These are phyloP conservation scores for Rusavskia elegans DNA, from an alignment of 495 filamentous ascomycete species.

Conservation along the genomic window DNA sequence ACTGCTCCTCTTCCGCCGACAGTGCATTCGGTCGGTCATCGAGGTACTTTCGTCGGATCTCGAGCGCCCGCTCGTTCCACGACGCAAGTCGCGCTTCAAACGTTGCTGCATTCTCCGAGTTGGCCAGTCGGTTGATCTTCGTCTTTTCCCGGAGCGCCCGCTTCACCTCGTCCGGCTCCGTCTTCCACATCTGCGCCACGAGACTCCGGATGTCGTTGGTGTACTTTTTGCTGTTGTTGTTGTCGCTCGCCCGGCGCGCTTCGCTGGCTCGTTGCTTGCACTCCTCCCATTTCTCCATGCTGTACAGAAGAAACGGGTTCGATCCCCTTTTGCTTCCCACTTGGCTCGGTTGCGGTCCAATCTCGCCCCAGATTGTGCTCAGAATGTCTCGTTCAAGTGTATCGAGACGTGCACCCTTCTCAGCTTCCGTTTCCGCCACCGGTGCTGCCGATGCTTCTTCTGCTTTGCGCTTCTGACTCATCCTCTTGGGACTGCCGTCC, in stretches of 20 bases:
- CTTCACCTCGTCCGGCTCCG: conserved; percentile 48
- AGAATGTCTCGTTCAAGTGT: conserved; percentile 61
- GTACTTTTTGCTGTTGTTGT: conserved; percentile 45
- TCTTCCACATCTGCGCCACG: conserved; percentile 78
- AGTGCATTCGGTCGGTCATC: conserved; percentile 11
- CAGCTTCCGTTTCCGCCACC: conserved; percentile 9
- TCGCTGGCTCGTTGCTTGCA: conserved; percentile 61
- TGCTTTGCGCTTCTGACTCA: conserved; percentile 35
- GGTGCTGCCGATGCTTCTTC: conserved; percentile 8
- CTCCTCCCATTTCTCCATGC: conserved; percentile 62
- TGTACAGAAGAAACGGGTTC: conserved; percentile 43
- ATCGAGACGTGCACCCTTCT: conserved; percentile 40
- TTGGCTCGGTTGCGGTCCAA: conserved; percentile 57
- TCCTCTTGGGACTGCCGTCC: conserved; percentile 2
- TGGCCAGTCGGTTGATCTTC: conserved; percentile 45
- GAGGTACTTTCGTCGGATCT: conserved; percentile 11
- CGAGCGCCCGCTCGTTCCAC: conserved; percentile 13
- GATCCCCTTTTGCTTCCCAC: conserved; percentile 30
- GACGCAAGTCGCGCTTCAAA: conserved; percentile 9
- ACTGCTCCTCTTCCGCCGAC: conserved; percentile 10
- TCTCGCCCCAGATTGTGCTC: conserved; percentile 45
- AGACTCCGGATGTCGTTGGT: conserved; percentile 67
- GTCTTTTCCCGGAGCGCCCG: conserved; percentile 61
- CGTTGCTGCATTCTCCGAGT: conserved; percentile 26
- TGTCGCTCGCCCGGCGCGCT: conserved; percentile 43